Conservation (phyloP, 352 stramenopile species). For the Phytophthora chlamydospora region DNA sequence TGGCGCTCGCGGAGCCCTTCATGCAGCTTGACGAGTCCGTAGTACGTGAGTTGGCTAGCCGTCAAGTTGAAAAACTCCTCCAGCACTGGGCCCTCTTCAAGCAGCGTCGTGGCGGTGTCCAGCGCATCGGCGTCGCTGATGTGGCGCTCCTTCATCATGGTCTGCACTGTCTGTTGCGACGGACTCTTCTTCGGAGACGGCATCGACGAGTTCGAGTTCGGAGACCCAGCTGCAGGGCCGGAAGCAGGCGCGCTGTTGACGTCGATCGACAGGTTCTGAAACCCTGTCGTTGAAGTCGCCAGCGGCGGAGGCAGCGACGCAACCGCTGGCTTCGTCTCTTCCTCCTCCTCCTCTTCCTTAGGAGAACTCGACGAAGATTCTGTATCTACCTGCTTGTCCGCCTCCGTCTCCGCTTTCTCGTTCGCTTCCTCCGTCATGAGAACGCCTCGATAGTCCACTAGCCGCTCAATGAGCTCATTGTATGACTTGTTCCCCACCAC, state of each 20-base stretch:
- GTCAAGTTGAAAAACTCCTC: slow-evolving; percentile 92
- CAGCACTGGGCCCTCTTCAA: slow-evolving; percentile 82
- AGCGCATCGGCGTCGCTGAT: slow-evolving; percentile 73
- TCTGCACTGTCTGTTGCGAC: slow-evolving; percentile 70
- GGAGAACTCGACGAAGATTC: slow-evolving; percentile 1
- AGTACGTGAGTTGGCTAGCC: slow-evolving; percentile 95
- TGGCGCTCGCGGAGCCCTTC: slow-evolving; percentile 90
- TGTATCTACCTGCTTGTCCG: slow-evolving; percentile 3
- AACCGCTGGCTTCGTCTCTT: slow-evolving; percentile 18
- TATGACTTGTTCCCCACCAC: slow-evolving; percentile 95
- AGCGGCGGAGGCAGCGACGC: slow-evolving; percentile 16
- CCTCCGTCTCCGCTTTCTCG: slow-evolving; percentile 20
- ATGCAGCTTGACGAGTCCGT: slow-evolving; percentile 93
- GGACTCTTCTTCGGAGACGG: slow-evolving; percentile 60
- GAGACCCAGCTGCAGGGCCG: slow-evolving; percentile 3
- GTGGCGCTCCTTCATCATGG: slow-evolving; percentile 79
- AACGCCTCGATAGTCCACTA: slow-evolving; percentile 90
- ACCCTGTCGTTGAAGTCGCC: slow-evolving; percentile 16
- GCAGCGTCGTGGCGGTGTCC: slow-evolving; percentile 57
- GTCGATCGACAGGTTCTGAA: slow-evolving; percentile 57
- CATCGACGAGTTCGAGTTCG: slow-evolving; percentile 25
- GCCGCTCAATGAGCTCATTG: slow-evolving; percentile 96
- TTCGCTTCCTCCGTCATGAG: slow-evolving; percentile 61
- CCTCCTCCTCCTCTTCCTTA: slow-evolving; percentile 19
- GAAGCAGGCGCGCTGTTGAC: slow-evolving; percentile 20